Evolutionary conservation across 2,329 filamentous ascomycete species (phyloP).

Genomic region (Penicillium sp.): DNA sequence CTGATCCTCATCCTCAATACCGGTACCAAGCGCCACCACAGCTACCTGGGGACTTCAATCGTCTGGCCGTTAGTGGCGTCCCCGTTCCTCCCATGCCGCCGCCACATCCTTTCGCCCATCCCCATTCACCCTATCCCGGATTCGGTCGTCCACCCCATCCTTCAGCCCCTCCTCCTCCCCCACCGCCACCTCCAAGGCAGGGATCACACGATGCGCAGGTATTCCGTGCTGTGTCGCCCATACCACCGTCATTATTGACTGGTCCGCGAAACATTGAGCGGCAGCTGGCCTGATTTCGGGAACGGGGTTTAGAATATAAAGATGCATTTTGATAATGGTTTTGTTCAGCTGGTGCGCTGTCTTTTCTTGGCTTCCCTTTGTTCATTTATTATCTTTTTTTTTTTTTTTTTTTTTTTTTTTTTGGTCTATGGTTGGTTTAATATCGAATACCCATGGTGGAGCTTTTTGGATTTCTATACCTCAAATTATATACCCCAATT

Average conservation of each 20-base stretch:
- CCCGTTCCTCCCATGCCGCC: constrained; percentile 14
- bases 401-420: background rate
- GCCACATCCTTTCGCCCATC: constrained; percentile 13
- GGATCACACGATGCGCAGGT: constrained; percentile 23
- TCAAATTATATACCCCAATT: background rate
- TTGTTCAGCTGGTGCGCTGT: background rate
- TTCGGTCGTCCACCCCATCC: constrained; percentile 17
- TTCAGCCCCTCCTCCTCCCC: constrained; percentile 17
- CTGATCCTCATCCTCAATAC: constrained; percentile 11
- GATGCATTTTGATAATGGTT: too few species aligned
- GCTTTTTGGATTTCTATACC: background rate
- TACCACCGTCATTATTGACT: constrained; percentile 24
- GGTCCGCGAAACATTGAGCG: constrained; percentile 42
- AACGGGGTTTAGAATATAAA: background rate
- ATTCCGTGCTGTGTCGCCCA: constrained; percentile 23
- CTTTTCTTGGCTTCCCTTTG: background rate
- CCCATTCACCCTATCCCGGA: constrained; percentile 16
- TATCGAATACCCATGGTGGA: constrained; percentile 14
- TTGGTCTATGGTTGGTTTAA: background rate
- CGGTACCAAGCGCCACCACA: constrained; percentile 22
- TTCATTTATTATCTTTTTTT: background rate
- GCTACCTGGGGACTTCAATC: constrained; percentile 23
- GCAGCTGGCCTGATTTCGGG: constrained; percentile 39
- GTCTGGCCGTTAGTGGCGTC: constrained; percentile 18
- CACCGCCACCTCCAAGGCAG: constrained; percentile 21